These are phyloP conservation scores for Populus davidiana DNA, from an alignment of 345 rosid species.

Conservation along the genomic window DNA sequence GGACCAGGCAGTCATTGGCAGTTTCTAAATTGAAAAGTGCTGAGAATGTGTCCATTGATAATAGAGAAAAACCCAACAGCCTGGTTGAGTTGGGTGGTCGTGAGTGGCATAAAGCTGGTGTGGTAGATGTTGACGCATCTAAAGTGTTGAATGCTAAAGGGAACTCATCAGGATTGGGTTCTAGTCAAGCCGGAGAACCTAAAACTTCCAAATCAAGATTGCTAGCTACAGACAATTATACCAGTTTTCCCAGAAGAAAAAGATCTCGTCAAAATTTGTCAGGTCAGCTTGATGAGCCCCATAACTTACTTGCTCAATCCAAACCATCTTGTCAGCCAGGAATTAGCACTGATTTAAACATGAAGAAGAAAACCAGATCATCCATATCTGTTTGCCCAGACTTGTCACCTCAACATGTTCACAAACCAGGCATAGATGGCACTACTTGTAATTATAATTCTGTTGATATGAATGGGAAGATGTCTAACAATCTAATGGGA, in stretches of 20 bases:
- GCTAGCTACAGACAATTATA: conserved; percentile 16
- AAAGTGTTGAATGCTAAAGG: conserved; percentile 21
- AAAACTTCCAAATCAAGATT: conserved; percentile 16
- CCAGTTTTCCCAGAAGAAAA: conserved; percentile 37
- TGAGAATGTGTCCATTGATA: conserved; percentile 18
- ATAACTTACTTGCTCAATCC: conserved; percentile 19
- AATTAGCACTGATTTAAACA: conserved; percentile 26
- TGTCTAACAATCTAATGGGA: conserved; percentile 5
- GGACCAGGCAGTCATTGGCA: conserved; percentile 43
- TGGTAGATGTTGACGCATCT: conserved; percentile 11
- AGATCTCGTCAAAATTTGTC: conserved; percentile 43
- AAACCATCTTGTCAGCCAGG: conserved; percentile 11
- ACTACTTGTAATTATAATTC: conserved; percentile 7
- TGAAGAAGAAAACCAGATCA: conserved; percentile 29
- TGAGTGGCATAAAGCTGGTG: conserved; percentile 17
- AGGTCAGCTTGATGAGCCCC: conserved; percentile 23
- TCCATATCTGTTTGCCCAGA: conserved; percentile 9
- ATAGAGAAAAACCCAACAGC: conserved; percentile 13
- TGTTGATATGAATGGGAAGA: conserved; percentile 9
- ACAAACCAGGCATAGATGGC: conserved; percentile 11
- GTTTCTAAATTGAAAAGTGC: conserved; percentile 14
- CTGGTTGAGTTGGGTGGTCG: conserved; percentile 6
- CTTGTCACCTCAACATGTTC: neutral
- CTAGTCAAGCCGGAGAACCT: conserved; percentile 3
- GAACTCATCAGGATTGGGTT: conserved; percentile 18